Evolutionary conservation across 2,329 filamentous ascomycete species (phyloP).

Genomic region (Basipetospora sp.): DNA sequence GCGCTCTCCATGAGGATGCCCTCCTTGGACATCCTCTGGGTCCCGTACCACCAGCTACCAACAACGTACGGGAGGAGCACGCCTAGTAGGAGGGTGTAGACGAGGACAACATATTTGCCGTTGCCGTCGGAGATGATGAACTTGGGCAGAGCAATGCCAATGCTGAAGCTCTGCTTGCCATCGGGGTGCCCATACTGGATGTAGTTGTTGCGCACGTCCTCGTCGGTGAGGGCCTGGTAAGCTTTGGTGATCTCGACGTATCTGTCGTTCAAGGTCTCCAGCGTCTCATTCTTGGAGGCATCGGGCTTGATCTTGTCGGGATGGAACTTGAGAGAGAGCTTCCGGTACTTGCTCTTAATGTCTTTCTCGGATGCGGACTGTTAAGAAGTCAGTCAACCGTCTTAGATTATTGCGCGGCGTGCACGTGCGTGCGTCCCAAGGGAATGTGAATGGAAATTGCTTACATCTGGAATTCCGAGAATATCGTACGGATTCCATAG

Average conservation of each 20-base stretch:
- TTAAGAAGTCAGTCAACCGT: constrained; percentile 1
- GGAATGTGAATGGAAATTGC: too few species aligned
- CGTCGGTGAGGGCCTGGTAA: constrained; percentile 93
- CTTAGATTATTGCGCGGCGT: too few species aligned
- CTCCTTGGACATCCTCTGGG: constrained; percentile 82
- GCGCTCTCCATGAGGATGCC: constrained; percentile 85
- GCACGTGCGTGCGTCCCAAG: too few species aligned
- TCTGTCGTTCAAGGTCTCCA: constrained; percentile 67
- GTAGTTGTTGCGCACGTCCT: constrained; percentile 93
- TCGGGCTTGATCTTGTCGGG: constrained; percentile 86
- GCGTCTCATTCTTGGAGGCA: constrained; percentile 72
- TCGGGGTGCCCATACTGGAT: constrained; percentile 92
- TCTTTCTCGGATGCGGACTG: constrained; percentile 72
- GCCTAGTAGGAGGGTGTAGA: constrained; percentile 78
- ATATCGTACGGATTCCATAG: constrained; percentile 97
- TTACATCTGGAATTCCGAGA: constrained; percentile 66
- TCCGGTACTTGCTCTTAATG: constrained; percentile 84
- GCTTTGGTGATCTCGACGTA: constrained; percentile 96
- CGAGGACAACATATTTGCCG: constrained; percentile 82
- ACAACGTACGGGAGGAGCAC: constrained; percentile 85
- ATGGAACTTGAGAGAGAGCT: constrained; percentile 71
- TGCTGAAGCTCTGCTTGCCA: constrained; percentile 95
- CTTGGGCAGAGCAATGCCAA: constrained; percentile 87
- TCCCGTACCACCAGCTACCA: constrained; percentile 97
- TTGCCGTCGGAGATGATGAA: constrained; percentile 87